Base-by-base conservation (phyloP, 768 basidiomycete species). In the Fomitopsis serialis region DNA sequence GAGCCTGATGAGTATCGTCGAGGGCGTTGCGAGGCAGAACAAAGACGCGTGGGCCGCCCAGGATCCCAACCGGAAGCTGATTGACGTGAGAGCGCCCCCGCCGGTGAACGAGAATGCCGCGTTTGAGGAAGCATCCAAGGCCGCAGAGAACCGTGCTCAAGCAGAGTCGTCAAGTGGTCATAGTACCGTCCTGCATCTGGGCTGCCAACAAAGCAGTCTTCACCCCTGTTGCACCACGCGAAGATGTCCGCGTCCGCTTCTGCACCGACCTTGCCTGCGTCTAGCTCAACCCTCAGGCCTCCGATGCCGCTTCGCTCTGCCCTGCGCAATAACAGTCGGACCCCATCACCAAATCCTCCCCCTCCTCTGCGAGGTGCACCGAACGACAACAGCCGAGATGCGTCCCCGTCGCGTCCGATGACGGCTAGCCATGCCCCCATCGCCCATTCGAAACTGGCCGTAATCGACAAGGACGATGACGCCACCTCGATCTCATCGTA, bases 1-100 rank as follows among this genome's bases (percentile, higher is more conserved):
- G 37, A 84, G 78, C 42, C 66, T 87, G 63, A 82, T 88, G 84
- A 81, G 78, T 59, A 81, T 89, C 57, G 81, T 89, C 9, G 84
- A 87, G 60, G 78, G 73, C 52, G 80, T 87, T 43, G 66, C 82
- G 23, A 68, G 68, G 44, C 60, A 67, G 52, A 75, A 76, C 48
- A 71, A 52, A 50, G 62, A 22, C 53, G 60, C 42, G 59, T 63
- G 65, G 58, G 61, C 61, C 58, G 52, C 60, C 54, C 54, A 61
- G 54, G 54, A 64, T 60, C 61, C 62, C 52, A 63, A 54, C 54
- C 54, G 57, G 13, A 60, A 63, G 57, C 63, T 80, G 45, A 74
- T 76, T 51, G 66, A 74, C 3, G 72, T 76, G 6, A 76, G 70
- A 56, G 80, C 81, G 12, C 81, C 82, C 3, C 69, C 70, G 12